Evolutionary conservation across 164 flowering plant genomes (phyloP), one percentile per base, ranked within the genome.

Genomic region (Magnolia changhungtana): DNA sequence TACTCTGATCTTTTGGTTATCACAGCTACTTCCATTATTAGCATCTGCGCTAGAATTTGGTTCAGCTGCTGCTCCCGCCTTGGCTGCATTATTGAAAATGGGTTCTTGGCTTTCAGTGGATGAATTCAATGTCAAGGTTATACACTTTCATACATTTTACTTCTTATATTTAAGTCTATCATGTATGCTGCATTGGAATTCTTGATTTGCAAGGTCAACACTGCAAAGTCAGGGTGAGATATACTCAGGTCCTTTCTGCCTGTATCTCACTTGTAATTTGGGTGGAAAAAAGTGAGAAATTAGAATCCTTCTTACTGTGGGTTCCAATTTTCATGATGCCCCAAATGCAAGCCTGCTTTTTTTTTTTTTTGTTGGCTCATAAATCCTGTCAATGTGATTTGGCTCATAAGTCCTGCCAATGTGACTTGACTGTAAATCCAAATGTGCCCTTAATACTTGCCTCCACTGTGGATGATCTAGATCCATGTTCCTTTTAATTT

Each of bases 31-130:
- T 87, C 98, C 98, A 78, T 79, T 93, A 79, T 85, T 96, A 76
- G 97, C 99, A 77, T 94, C 98, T 78, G 89, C 98, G 31, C 87
- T 96, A 76, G 99, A 94, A 84, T 96, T 91, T 89, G 98, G 99
- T 78, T 93, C 99, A 81, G 99, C 98, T 84, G 91, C 89, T 81
- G 97, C 99, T 75, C 98, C 97, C 85, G 99, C 98, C 61, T 85
- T 96, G 87, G 88, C 94, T 64, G 96, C 99, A 74, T 77, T 96
- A 69, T 80, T 96, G 84, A 96, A 96, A 83, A 88, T 96, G 97
- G 98, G 97, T 63, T 91, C 98, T 65, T 94, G 99, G 98, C 91
- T 94, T 78, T 85, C 98, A 1, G 9, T 92, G 70, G 98, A 94
- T 77, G 99, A 96, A 70, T 94, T 90, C 78, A 81, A 74, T 82